Evolutionary conservation across 441 rosid species (phyloP).

Genomic region (Mallotus repandus): DNA sequence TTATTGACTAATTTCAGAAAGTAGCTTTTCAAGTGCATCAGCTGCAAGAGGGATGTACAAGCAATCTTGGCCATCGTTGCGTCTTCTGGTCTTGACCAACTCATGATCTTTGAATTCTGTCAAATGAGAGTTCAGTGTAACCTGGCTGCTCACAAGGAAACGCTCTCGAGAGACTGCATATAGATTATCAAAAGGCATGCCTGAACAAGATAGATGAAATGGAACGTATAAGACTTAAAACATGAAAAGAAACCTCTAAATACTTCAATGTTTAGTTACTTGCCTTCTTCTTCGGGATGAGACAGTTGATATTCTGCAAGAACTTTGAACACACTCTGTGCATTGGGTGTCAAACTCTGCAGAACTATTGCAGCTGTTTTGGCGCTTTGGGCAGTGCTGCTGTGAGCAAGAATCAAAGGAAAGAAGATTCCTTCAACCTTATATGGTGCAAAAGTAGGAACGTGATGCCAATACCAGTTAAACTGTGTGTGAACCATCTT

Average conservation of each 20-base stretch:
- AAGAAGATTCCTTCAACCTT: constrained; percentile 74
- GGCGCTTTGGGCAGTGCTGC: constrained; percentile 60
- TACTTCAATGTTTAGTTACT: constrained; percentile 10
- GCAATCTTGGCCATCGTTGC: constrained; percentile 90
- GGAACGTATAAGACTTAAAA: background rate
- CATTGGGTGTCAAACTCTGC: constrained; percentile 90
- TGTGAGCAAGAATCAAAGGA: constrained; percentile 80
- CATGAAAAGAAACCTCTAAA: background rate
- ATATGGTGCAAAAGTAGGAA: constrained; percentile 85
- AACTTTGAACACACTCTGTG: constrained; percentile 85
- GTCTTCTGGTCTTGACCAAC: constrained; percentile 71
- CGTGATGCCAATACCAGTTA: constrained; percentile 91
- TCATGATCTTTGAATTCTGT: constrained; percentile 95
- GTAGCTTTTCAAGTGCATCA: constrained; percentile 66
- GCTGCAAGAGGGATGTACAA: constrained; percentile 63
- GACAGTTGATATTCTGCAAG: constrained; percentile 77
- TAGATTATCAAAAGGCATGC: constrained; percentile 69
- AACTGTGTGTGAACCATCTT: constrained; percentile 91
- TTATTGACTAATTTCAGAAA: constrained; percentile 54
- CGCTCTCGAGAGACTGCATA: constrained; percentile 68
- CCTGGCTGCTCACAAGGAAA: constrained; percentile 88
- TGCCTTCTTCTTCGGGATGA: constrained; percentile 86
- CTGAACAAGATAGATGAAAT: constrained; percentile 34
- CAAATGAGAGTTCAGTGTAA: constrained; percentile 83
- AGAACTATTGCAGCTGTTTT: constrained; percentile 84